Percentiles rank a stretch among this genome's conserved stretches.
Conservation (phyloP, 495 filamentous ascomycete species). For the Penicillium atrosanguineum region DNA sequence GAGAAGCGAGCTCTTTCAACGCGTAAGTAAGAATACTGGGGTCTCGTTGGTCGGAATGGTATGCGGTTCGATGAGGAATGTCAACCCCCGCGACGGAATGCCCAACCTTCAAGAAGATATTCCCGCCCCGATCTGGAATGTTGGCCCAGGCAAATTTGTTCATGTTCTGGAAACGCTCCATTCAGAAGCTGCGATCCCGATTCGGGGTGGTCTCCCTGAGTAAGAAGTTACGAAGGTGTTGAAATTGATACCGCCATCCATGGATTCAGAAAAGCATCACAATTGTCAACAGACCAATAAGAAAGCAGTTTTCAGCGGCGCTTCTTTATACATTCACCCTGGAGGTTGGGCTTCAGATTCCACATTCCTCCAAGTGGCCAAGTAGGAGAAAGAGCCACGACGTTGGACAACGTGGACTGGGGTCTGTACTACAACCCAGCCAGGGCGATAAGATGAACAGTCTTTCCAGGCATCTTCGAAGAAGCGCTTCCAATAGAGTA, state of each 20-base stretch:
- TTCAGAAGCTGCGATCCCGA: slow-evolving; percentile 4
- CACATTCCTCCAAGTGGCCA: slow-evolving; percentile 21
- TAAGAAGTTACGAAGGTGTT: slow-evolving; percentile 8
- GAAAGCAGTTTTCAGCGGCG: not conserved
- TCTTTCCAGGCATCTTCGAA: too few species aligned
- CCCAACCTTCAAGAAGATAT: slow-evolving; percentile 9
- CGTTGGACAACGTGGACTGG: slow-evolving; percentile 8
- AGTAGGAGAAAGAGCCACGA: slow-evolving; percentile 1
- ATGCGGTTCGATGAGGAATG: slow-evolving; percentile 35
- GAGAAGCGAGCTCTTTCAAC: slow-evolving; percentile 12
- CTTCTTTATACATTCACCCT: not conserved
- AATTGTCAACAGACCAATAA: not conserved
- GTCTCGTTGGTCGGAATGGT: slow-evolving; percentile 32
- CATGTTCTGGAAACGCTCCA: slow-evolving; percentile 5
- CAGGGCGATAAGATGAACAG: too few species aligned
- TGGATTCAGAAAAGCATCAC: not conserved
- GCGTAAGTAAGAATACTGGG: slow-evolving; percentile 35
- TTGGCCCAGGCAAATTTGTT: not conserved
- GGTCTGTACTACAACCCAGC: slow-evolving; percentile 5
- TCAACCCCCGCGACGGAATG: slow-evolving; percentile 25
- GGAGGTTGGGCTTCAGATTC: not conserved
- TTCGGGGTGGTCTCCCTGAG: not conserved
- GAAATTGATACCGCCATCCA: slow-evolving; percentile 1
- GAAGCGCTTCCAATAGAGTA: too few species aligned
- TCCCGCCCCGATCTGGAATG: slow-evolving; percentile 29